Evolutionary conservation across 768 basidiomycete species (phyloP).

Genomic region (Paxillus rubicundulus): DNA sequence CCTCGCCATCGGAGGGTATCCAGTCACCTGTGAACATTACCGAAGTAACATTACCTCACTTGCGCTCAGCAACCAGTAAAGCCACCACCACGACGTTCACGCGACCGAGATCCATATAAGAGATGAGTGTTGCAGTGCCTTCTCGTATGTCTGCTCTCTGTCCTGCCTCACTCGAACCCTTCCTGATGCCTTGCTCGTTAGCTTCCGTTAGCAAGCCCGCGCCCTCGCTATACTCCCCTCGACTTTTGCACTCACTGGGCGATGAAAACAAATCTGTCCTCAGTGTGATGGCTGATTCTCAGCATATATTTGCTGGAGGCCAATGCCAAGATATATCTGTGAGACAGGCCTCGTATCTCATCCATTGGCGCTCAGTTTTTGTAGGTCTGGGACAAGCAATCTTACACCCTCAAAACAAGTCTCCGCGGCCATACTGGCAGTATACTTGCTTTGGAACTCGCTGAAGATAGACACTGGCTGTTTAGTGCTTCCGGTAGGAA

Average conservation of each 20-base stretch:
- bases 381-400: conserved; percentile 83
- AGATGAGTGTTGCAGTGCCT: conserved; percentile 18
- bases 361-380: background rate
- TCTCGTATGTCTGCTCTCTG: conserved; percentile 21
- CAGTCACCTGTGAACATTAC: background rate
- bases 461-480: conserved; percentile 74
- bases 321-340: conserved; percentile 78
- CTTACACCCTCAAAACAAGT: conserved; percentile 64
- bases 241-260: conserved; percentile 66
- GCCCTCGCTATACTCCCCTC: conserved; percentile 44
- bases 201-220: conserved; percentile 62
- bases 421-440: conserved; percentile 83
- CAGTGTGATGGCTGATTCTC: conserved; percentile 67
- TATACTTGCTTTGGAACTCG: conserved; percentile 76
- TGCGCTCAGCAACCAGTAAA: background rate
- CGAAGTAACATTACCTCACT: background rate
- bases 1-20: background rate
- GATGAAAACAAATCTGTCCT: conserved; percentile 69
- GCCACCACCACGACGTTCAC: background rate
- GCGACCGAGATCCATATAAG: conserved; percentile 1
- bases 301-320: conserved; percentile 79
- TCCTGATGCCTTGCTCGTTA: conserved; percentile 23
- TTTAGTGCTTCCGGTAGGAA: conserved; percentile 83
- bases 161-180: background rate
- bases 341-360: conserved; percentile 18